phyloP scores from a whole-genome alignment of 2,329 filamentous ascomycete species.

The Fusarium coicis region DNA sequence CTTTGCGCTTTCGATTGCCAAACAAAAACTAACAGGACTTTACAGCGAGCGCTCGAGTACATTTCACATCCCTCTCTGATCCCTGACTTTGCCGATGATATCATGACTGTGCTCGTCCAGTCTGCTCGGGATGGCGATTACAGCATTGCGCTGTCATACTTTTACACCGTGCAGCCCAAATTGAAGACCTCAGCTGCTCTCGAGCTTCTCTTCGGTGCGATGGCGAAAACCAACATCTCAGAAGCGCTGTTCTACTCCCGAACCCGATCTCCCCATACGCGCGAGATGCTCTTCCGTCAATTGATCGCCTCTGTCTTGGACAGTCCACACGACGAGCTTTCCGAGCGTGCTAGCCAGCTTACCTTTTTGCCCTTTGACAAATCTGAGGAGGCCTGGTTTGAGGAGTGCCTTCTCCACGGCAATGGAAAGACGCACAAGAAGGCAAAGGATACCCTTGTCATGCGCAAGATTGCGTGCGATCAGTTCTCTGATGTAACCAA shows the following conservation, averaged over 20 bases:
- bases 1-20: neutral
- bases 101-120: conserved; percentile 74
- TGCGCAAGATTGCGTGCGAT: conserved; percentile 77
- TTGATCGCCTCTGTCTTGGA: conserved; percentile 70
- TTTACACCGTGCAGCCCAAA: conserved; percentile 78
- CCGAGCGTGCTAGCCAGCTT: conserved; percentile 73
- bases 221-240: conserved; percentile 73
- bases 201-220: conserved; percentile 74
- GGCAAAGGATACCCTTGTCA: conserved; percentile 78
- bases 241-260: conserved; percentile 81
- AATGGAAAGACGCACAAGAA: conserved; percentile 72
- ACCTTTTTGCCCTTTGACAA: conserved; percentile 77
- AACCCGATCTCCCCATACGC: conserved; percentile 69
- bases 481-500: conserved; percentile 62
- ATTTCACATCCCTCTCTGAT: conserved; percentile 83
- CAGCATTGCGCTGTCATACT: conserved; percentile 79
- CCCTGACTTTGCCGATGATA: conserved; percentile 85
- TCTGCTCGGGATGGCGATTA: conserved; percentile 69
- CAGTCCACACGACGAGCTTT: conserved; percentile 52
- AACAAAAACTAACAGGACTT: neutral
- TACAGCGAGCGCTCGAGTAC: conserved; percentile 74
- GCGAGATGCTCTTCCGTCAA: conserved; percentile 73
- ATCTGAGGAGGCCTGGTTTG: conserved; percentile 79
- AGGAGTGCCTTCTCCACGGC: conserved; percentile 72
- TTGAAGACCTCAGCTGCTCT: conserved; percentile 72